Percentiles rank a stretch among this genome's conserved stretches.
Conservation (phyloP, 768 basidiomycete species). For the Rhodotorula babjevae region DNA sequence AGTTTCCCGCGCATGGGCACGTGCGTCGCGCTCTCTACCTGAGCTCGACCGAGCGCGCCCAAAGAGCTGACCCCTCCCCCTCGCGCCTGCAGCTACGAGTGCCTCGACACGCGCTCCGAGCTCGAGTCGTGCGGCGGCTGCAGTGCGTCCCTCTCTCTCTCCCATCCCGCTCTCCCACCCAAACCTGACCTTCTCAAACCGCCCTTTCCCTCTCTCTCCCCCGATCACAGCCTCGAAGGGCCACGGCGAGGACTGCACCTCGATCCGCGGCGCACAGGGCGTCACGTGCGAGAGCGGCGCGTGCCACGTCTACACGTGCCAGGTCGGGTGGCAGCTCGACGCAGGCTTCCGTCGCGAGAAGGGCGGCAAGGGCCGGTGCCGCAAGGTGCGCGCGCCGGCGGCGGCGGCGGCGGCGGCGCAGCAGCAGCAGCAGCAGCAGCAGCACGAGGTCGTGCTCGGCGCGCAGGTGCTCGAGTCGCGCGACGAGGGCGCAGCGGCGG, state of each 20-base stretch:
- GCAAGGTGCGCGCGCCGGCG: neutral
- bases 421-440: constrained; percentile 2
- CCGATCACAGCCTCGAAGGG: constrained; percentile 30
- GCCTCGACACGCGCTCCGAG: constrained; percentile 7
- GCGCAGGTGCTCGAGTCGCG: too few species aligned
- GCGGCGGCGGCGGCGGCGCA: neutral
- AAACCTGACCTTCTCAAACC: neutral
- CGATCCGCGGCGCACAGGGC: constrained; percentile 50
- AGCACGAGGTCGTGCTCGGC: neutral
- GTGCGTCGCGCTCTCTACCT: constrained; percentile 1
- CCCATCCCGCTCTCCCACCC: neutral
- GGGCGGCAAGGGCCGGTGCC: constrained; percentile 28
- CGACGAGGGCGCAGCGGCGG: neutral
- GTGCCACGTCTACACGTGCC: constrained; percentile 51
- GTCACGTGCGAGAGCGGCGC: constrained; percentile 48
- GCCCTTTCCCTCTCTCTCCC: neutral
- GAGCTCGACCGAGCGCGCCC: too few species aligned
- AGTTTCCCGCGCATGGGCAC: constrained; percentile 38
- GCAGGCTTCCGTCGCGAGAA: neutral
- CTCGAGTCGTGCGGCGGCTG: constrained; percentile 37
- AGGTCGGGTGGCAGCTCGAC: constrained; percentile 29
- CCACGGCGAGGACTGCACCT: constrained; percentile 53
- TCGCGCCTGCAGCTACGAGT: constrained; percentile 4
- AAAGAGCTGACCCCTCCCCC: neutral
- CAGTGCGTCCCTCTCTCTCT: constrained; percentile 6